Evolutionary conservation across 2,329 filamentous ascomycete species (phyloP), one percentile per base, ranked within the genome.

Genomic region (Aspergillus novoparasiticus): DNA sequence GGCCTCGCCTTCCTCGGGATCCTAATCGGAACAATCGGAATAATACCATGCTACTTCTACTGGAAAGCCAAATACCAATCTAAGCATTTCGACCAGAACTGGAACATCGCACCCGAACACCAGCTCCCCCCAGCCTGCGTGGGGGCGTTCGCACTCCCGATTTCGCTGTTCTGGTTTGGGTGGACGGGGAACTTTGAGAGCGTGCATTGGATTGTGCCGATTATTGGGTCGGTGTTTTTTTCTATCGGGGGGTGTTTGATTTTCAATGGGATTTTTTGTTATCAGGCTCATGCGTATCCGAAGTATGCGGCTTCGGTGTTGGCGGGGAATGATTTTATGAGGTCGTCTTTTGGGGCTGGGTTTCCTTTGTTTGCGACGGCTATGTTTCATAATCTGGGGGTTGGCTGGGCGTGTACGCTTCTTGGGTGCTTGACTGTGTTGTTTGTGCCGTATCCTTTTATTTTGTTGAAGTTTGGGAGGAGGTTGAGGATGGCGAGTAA

Each of bases 251-350:
- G 91, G 68, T 90, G 88, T 66, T 78, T 85, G 36, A 90, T 90
- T 59, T 91, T 91, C 78, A 89, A 90, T 84, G 86, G 87, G 3
- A 90, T 88, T 8, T 89, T 91, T 68, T 87, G 91, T 75, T 92
- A 91, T 78, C 90, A 90, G 83, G 85, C 90, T 39, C 87, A 87
- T 67, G 88, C 89, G 4, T 91, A 91, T 70, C 90, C 89, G 0
- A 85, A 85, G 0, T 91, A 90, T 74, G 86, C 89, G 1, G 89
- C 90, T 2, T 90, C 88, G 0, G 90, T 89, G 0, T 90, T 90
- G 0, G 90, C 89, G 41, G 89, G 89, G 14, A 92, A 92, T 68
- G 89, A 89, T 19, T 91, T 89, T 79, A 83, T 89, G 21, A 83
- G 90, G 62, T 89, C 91, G 69, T 88, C 90, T 0, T 72, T 75